Evolutionary conservation across 1,139 yeast genomes (phyloP).

Genomic region (Candida glucosophila): DNA sequence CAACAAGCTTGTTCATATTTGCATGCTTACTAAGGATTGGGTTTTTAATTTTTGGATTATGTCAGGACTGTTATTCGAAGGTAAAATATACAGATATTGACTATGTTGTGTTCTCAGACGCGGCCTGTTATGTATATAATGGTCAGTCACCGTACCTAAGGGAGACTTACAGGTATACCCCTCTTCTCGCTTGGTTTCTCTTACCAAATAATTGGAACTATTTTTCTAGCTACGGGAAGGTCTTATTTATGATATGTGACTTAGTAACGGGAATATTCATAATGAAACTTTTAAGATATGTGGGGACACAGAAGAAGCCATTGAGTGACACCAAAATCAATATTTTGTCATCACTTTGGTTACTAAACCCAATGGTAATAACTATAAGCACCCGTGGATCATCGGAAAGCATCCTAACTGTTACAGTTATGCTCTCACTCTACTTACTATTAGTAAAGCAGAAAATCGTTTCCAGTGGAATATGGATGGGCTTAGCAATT

Average conservation of each 20-base stretch:
- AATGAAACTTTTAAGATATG: conserved; percentile 21
- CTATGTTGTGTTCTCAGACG: conserved; percentile 88
- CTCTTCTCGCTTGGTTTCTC: conserved; percentile 76
- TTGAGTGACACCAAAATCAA: conserved; percentile 21
- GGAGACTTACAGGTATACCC: conserved; percentile 91
- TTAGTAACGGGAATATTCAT: conserved; percentile 71
- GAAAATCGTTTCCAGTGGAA: conserved; percentile 41
- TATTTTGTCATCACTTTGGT: conserved; percentile 59
- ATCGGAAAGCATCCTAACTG: conserved; percentile 82
- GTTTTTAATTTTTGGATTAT: conserved; percentile 74
- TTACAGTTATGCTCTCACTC: conserved; percentile 57
- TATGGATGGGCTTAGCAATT: conserved; percentile 66
- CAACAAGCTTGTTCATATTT: conserved; percentile 3
- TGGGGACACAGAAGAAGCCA: conserved; percentile 8
- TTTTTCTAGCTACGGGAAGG: conserved; percentile 69
- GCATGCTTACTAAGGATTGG: conserved; percentile 45
- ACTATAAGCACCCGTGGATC: conserved; percentile 92
- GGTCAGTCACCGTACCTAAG: conserved; percentile 70
- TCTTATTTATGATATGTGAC: conserved; percentile 70
- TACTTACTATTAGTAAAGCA: conserved; percentile 30
- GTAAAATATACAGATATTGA: conserved; percentile 92
- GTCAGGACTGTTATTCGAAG: conserved; percentile 74
- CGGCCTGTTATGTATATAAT: conserved; percentile 59
- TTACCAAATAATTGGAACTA: conserved; percentile 48
- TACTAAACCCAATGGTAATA: conserved; percentile 89